These are phyloP conservation scores for Boletus tylopilopsis DNA, from an alignment of 768 basidiomycete species.

Conservation along the genomic window DNA sequence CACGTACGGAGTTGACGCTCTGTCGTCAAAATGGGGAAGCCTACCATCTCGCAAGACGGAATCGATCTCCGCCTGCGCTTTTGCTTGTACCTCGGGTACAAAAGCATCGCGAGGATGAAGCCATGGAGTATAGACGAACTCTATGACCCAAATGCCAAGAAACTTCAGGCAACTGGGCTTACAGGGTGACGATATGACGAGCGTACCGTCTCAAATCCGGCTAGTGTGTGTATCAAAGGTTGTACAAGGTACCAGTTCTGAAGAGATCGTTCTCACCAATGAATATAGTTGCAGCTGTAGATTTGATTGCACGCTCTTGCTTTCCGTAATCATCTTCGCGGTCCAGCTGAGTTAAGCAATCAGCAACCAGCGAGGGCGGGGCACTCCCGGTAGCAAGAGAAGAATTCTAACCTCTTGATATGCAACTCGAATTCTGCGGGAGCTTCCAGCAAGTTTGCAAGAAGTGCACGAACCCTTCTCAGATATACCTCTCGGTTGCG, in stretches of 20 bases:
- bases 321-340: slow-evolving; percentile 10
- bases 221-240: slow-evolving; percentile 4
- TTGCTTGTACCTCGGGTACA: slow-evolving; percentile 24
- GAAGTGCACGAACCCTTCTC: slow-evolving; percentile 17
- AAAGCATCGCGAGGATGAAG: slow-evolving; percentile 28
- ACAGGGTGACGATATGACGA: neutral
- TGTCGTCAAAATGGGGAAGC: slow-evolving; percentile 27
- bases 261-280: slow-evolving; percentile 13
- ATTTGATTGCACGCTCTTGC: slow-evolving; percentile 26
- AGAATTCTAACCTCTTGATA: slow-evolving; percentile 15
- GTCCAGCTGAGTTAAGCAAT: slow-evolving; percentile 18
- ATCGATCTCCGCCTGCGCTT: slow-evolving; percentile 28
- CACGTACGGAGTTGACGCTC: slow-evolving; percentile 36
- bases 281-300: slow-evolving; percentile 22
- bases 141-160: slow-evolving; percentile 3
- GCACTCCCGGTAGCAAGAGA: slow-evolving; percentile 2
- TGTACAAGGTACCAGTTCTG: neutral
- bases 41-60: slow-evolving; percentile 18
- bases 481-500: slow-evolving; percentile 20
- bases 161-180: neutral
- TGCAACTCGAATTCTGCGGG: slow-evolving; percentile 24
- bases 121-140: slow-evolving; percentile 22
- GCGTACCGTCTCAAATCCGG: slow-evolving; percentile 25
- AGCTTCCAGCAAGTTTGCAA: slow-evolving; percentile 18
- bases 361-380: slow-evolving; percentile 26